Conservation (phyloP, 257 asterid species). For the Paulownia fortunei region DNA sequence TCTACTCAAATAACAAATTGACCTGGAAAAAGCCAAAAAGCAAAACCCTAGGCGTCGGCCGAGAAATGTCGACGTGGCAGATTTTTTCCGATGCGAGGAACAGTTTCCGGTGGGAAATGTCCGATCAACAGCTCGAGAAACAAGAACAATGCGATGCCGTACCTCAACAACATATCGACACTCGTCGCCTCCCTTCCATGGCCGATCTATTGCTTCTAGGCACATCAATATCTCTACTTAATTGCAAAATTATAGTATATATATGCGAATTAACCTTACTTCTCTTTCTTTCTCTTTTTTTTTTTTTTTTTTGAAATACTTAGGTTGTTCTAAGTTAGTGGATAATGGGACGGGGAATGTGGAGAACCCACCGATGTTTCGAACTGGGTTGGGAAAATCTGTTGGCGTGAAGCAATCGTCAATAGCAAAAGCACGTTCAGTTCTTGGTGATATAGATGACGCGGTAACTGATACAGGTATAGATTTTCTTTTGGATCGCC, state of each 20-base stretch:
- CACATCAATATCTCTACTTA: conserved; percentile 14
- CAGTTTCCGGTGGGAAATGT: conserved; percentile 66
- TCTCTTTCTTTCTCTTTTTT: not conserved
- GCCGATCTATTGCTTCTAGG: conserved; percentile 88
- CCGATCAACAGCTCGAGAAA: conserved; percentile 40
- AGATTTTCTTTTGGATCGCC: not conserved
- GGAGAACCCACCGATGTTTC: conserved; percentile 56
- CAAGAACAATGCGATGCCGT: conserved; percentile 36
- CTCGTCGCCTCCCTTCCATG: conserved; percentile 81
- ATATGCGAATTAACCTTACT: not conserved
- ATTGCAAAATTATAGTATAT: not conserved
- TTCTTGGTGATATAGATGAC: conserved; percentile 56
- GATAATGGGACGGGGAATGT: conserved; percentile 42
- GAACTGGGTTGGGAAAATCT: conserved; percentile 72
- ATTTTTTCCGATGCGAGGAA: conserved; percentile 59
- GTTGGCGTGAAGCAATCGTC: conserved; percentile 66
- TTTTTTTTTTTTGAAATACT: not conserved
- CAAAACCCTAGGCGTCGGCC: conserved; percentile 48
- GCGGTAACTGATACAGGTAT: conserved; percentile 37
- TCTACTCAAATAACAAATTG: not conserved
- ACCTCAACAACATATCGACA: conserved; percentile 34
- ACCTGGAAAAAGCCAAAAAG: conserved; percentile 9
- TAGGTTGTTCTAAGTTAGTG: conserved; percentile 65
- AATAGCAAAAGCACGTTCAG: conserved; percentile 67
- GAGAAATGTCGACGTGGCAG: conserved; percentile 87